Base-by-base conservation (phyloP, 768 basidiomycete genomes). In the Strobilomyces confusus region DNA sequence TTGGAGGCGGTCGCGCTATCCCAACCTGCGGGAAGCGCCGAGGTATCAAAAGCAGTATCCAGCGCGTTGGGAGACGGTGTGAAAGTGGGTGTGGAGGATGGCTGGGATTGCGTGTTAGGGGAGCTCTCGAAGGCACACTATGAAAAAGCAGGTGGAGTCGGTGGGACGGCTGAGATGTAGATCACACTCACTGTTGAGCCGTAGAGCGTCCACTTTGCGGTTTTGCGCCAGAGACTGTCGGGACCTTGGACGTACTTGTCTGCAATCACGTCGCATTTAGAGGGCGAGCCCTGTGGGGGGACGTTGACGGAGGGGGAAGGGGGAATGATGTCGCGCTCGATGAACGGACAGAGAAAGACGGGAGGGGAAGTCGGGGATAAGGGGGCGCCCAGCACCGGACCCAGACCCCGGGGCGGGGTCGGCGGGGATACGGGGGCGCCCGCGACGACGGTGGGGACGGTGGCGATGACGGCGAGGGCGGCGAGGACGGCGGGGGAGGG, bases 161-260 rank as follows among this genome's bases (percentile, higher is more conserved):
- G 23, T 15, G 26, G 22, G 20, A 36, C 11, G 33, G 45, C 23
- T 4, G 36, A 7, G 40, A 25, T 11, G 32, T 5, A 17, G 29
- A 34, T 9, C 3, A 71, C 55, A 63, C 84, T 80, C 36, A 84
- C 73, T 14, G 83, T 80, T n/a, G 82, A 83, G n/a, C 88, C 87
- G 59, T 84, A 87, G 36, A 88, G 69, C 13, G 82, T 79, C 71
- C 84, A 89, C 25, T 64, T 59, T 9, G 73, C 70, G 2, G 78
- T 73, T 64, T 75, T 80, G 40, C 77, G 75, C 86, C 86, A 88
- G 49, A 72, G 59, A 5, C 78, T 80, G 71, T 86, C 83, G 12
- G 67, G 34, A n/a, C 72, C 80, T 58, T 73, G 63, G 36, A 72
- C 68, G 64, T 76, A 89, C 62, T 71, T 81, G 62, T 80, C 77